Evolutionary conservation across 2,329 filamentous ascomycete genomes (phyloP), one percentile per base, ranked within the genome.

Genomic region (Aspergillus puulaauensis): DNA sequence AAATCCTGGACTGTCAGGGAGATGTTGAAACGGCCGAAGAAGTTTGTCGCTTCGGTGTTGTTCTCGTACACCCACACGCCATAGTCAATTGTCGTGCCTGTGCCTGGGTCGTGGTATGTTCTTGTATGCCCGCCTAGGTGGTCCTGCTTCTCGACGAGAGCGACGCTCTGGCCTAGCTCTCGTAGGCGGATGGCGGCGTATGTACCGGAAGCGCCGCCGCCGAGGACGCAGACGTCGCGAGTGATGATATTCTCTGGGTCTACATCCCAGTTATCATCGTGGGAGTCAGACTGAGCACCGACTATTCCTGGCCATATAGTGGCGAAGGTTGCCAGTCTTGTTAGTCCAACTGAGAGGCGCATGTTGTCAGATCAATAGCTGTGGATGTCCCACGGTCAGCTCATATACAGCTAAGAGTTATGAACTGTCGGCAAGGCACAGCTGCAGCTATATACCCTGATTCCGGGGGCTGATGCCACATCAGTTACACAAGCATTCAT

Each of bases 211-310:
- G 66, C 60, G 17, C 69, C 70, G 35, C 70, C 69, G 33, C 70
- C 71, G 27, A 74, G 64, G 35, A 72, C 66, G n/a, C 56, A 59
- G 6, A 73, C 61, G 58, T 73, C 68, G 27, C 65, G 64, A 5
- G 43, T 55, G n/a, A 67, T 63, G 6, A 60, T 31, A 11, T 31
- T 31, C 27, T 31, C 27, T 31, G 8, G 27, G 27, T 3, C 8
- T 31, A 9, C 9, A 9, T 9, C 27, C 27, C 27, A 31, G 27
- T 1, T 1, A 31, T 31, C 27, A 3, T 31, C 8, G 27, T 8
- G 9, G 8, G 8, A 2, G 27, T 2, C 1, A 11, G 27, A 8
- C 27, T 1, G 9, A 11, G 27, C 27, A 31, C 27, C 8, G 27
- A 1, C 27, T 31, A 11, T 31, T 11, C 27, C 27, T 11, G 8